A percentile compares a stretch with the other conserved stretches of the same genome.
Conservation (phyloP, 164 flowering plant species). For the Sedum album region DNA sequence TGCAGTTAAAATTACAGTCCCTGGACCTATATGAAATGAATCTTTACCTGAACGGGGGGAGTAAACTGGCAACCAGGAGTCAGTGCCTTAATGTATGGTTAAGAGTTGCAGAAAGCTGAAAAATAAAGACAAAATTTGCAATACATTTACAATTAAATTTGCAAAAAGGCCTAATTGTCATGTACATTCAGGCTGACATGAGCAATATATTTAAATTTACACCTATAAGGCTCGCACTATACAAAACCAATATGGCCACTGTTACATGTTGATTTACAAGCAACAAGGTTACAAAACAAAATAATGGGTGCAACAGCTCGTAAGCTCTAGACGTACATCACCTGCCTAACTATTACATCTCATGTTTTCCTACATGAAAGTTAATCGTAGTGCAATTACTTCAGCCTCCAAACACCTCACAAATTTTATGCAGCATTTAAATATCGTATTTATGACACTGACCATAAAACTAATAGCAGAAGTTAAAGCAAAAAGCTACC, state of each 20-base stretch:
- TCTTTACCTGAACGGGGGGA: no score
- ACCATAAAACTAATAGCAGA: background rate
- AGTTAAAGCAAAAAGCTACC: background rate
- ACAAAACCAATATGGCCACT: background rate
- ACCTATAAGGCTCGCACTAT: background rate
- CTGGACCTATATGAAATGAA: no score
- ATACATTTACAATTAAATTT: background rate
- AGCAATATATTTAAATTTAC: no score
- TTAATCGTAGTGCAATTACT: background rate
- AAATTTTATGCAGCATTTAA: background rate
- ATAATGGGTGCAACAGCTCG: background rate
- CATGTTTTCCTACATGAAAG: background rate
- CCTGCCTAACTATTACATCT: background rate
- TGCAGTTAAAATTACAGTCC: no score
- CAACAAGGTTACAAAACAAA: background rate
- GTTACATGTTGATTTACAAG: background rate
- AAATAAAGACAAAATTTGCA: background rate
- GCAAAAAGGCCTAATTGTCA: background rate
- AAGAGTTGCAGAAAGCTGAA: no score
- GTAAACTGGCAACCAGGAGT: no score
- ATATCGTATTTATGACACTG: background rate
- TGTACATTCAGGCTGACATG: no score
- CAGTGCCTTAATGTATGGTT: no score
- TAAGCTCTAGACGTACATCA: background rate
- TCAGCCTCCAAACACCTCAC: background rate